These are phyloP conservation scores for Euphorbia tirucalli DNA, from an alignment of 345 rosid species.

Conservation along the genomic window DNA sequence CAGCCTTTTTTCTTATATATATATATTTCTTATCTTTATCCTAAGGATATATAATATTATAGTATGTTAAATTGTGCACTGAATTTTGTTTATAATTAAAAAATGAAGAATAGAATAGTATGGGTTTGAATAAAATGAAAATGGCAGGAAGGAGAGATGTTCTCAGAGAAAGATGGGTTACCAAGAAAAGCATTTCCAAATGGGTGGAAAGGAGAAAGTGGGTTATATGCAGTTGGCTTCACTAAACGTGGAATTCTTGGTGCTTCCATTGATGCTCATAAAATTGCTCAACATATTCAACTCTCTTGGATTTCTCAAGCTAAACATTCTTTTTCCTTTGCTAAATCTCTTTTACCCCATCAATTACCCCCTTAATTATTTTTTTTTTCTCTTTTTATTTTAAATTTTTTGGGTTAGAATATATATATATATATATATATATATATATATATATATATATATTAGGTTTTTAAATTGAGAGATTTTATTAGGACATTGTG, in stretches of 20 bases:
- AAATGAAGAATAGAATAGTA: not conserved
- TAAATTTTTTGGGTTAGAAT: not conserved
- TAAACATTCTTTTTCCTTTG: constrained; percentile 27
- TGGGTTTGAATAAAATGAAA: constrained; percentile 5
- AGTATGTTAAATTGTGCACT: not conserved
- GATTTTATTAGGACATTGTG: not conserved
- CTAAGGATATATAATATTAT: not conserved
- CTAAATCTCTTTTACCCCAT: constrained; percentile 13
- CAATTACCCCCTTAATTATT: constrained; percentile 13
- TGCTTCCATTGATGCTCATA: constrained; percentile 35
- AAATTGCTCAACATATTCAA: constrained; percentile 28
- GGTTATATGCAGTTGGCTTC: constrained; percentile 37
- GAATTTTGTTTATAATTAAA: not conserved
- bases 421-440: not conserved
- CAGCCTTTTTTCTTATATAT: not conserved
- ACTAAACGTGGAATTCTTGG: constrained; percentile 38
- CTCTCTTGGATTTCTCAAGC: constrained; percentile 16
- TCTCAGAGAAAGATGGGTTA: constrained; percentile 34
- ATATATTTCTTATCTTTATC: not conserved
- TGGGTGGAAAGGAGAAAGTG: constrained; percentile 36
- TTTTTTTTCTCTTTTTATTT: not conserved
- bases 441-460: not conserved
- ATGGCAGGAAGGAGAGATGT: constrained; percentile 34
- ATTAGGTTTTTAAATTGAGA: not conserved
- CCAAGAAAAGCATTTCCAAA: constrained; percentile 34